Conservation (phyloP, 2,329 filamentous ascomycete species). For the Colletotrichum kahawae region DNA sequence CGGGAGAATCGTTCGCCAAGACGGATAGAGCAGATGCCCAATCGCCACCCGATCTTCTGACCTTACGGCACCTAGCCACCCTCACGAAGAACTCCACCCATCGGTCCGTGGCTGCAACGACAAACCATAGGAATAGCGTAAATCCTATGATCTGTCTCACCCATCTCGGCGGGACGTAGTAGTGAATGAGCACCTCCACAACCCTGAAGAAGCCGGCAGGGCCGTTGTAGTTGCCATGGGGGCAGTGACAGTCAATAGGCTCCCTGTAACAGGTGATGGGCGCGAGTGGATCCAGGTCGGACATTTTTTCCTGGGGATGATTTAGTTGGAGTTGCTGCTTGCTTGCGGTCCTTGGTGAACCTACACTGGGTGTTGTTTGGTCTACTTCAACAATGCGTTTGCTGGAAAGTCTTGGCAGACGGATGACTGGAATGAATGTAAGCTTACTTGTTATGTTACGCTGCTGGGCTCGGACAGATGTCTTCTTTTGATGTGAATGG, state of each 20-base stretch:
- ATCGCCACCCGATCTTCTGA: background rate
- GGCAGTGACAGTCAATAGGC: background rate
- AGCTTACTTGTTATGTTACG: background rate
- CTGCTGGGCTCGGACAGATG: background rate
- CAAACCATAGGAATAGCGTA: background rate
- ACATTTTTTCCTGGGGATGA: background rate
- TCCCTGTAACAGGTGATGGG: background rate
- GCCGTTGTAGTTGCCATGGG: background rate
- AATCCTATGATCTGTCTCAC: background rate
- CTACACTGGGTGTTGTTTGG: background rate
- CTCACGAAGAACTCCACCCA: background rate
- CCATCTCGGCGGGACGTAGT: background rate
- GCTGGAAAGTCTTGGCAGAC: background rate
- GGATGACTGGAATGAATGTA: background rate
- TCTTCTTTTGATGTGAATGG: background rate
- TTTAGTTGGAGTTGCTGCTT: background rate
- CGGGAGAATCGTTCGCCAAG: background rate
- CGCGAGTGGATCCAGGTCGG: background rate
- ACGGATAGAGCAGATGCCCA: background rate
- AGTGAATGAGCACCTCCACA: background rate
- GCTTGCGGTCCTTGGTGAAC: background rate
- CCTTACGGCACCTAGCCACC: background rate
- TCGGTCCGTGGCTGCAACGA: background rate
- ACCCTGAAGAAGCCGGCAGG: background rate
- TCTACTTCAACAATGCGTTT: accelerated